Conservation (phyloP, 108 stramenopile species). For the Skeletonema potamos region DNA sequence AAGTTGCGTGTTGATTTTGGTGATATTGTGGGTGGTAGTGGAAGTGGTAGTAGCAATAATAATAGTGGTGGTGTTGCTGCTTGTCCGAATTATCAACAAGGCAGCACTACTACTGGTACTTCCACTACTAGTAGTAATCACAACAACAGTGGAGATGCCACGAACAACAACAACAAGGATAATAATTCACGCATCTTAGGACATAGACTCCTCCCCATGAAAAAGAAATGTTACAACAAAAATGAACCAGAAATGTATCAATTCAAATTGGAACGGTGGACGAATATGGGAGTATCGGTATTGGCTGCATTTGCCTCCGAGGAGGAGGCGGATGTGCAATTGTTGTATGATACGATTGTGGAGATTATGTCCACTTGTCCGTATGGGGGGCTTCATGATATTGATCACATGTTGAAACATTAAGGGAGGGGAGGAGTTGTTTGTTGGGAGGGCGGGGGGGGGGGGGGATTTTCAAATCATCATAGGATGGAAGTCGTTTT, state of each 20-base stretch:
- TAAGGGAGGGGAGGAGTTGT: no score
- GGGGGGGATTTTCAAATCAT: no score
- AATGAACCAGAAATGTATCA: conserved; percentile 50
- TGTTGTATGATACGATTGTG: conserved; percentile 32
- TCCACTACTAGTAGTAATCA: no score
- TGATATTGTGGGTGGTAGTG: conserved; percentile 22
- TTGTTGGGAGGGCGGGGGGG: no score
- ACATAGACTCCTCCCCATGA: conserved; percentile 45
- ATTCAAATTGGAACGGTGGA: conserved; percentile 55
- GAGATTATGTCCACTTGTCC: conserved; percentile 43
- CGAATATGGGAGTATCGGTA: conserved; percentile 43
- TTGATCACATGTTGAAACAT: conserved; percentile 48
- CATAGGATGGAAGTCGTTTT: no score
- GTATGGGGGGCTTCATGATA: conserved; percentile 38
- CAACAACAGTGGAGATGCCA: background rate
- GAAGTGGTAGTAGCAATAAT: background rate
- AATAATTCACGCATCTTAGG: conserved; percentile 15
- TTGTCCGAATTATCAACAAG: no score
- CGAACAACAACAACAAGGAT: background rate
- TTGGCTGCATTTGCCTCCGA: conserved; percentile 54
- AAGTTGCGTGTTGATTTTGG: conserved; percentile 49
- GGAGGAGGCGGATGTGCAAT: conserved; percentile 37
- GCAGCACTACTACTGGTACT: no score
- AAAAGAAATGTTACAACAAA: conserved; percentile 46
- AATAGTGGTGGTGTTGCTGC: background rate